Conservation (phyloP, 169 alveolate species). For the Plasmodium fragile region DNA sequence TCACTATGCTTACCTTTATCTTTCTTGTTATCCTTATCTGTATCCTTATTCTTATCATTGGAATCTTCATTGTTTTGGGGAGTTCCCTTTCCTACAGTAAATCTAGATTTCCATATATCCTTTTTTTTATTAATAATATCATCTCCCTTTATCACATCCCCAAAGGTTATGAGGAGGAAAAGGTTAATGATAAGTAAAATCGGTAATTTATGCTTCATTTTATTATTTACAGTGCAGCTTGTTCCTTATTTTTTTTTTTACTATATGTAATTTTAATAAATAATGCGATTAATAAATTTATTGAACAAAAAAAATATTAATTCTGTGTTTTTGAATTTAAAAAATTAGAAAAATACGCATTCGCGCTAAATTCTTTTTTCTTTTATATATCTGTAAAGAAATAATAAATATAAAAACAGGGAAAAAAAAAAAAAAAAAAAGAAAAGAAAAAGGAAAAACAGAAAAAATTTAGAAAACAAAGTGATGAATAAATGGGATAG, state of each 20-base stretch:
- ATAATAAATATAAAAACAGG: too few species aligned
- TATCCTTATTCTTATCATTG: neutral
- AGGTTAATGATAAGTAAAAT: conserved; percentile 21
- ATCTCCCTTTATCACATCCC: conserved; percentile 42
- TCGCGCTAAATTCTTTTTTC: neutral
- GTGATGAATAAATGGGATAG: neutral
- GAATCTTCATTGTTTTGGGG: conserved; percentile 3
- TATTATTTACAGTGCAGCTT: neutral
- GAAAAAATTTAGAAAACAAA: neutral
- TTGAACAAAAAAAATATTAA: neutral
- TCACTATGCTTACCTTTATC: conserved; percentile 1
- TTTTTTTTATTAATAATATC: conserved; percentile 7
- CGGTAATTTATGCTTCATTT: conserved; percentile 25
- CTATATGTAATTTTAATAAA: neutral
- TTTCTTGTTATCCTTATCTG: neutral
- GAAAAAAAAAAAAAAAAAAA: too few species aligned
- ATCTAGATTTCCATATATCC: conserved; percentile 50
- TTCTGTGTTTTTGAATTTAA: neutral
- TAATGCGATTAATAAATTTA: neutral
- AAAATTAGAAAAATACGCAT: neutral
- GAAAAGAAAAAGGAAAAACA: too few species aligned
- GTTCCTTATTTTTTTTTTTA: neutral
- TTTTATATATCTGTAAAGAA: neutral
- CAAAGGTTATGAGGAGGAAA: conserved; percentile 19
- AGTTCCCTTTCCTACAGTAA: conserved; percentile 23